Evolutionary conservation across 2,329 filamentous ascomycete genomes (phyloP).

Genomic region (Gremmenia infestans): DNA sequence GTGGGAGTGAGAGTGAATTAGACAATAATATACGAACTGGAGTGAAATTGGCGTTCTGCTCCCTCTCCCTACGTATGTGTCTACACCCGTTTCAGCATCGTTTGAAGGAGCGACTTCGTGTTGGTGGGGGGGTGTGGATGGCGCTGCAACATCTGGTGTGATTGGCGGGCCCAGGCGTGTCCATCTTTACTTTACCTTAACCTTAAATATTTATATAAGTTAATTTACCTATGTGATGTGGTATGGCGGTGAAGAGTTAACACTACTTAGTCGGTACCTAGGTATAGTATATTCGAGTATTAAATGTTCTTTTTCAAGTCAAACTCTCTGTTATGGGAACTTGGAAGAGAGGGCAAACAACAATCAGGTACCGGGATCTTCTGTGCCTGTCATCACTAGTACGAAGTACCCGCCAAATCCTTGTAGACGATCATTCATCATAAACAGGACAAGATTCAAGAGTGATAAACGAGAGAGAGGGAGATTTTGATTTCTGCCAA

Average conservation of each 20-base stretch:
- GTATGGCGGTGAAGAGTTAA: not conserved
- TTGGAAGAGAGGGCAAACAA: not conserved
- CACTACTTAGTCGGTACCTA: too few species aligned
- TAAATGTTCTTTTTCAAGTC: not conserved
- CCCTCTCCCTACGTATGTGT: not conserved
- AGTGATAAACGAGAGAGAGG: too few species aligned
- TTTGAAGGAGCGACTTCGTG: not conserved
- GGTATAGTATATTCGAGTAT: not conserved
- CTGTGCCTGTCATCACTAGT: not conserved
- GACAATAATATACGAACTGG: too few species aligned
- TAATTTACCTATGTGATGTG: not conserved
- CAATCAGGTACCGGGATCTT: not conserved
- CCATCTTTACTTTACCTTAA: not conserved
- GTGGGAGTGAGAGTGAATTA: too few species aligned
- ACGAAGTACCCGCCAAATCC: not conserved
- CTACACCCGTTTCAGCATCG: slow-evolving; percentile 1
- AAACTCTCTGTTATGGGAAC: not conserved
- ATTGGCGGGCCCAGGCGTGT: not conserved
- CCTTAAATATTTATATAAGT: not conserved
- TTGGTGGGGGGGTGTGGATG: not conserved
- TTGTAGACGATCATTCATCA: not conserved
- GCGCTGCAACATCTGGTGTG: not conserved
- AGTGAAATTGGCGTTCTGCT: not conserved
- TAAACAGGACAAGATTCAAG: not conserved
- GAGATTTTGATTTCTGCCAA: too few species aligned